Base-by-base conservation (phyloP, 257 asterid genomes). In the Lycium barbarum region DNA sequence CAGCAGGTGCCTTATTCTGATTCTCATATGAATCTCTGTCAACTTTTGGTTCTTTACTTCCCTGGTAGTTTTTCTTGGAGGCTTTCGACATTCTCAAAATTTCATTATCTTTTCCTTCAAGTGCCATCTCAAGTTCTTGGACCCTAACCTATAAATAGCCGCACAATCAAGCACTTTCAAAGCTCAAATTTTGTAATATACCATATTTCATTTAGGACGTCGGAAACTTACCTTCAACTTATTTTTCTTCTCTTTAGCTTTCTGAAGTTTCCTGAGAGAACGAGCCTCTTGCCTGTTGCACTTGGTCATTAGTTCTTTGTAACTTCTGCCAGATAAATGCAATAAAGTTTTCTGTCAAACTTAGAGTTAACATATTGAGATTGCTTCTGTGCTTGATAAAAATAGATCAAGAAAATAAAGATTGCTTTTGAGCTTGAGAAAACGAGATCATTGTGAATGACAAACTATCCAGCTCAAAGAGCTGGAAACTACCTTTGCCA, bases 211-310 rank as follows among this genome's bases (percentile, higher is more conserved):
- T 79, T 11, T 78, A 53, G 82, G 47, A 78, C 45, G 53, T 53
- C 49, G 9, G 26, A 53, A 68, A 86, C 90, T 85, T 87, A 91
- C 99, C 92, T 91, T 90, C 83, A 94, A 90, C 81, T 88, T 97
- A 81, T 85, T 88, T 80, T 93, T 94, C 93, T 92, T 95, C 81
- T 89, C 95, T 79, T 88, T 88, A 58, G 99, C 96, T 86, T 94
- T 94, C 87, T 95, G 92, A 43, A 95, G 95, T 89, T 94, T 93
- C 76, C 87, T 86, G 17, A 86, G 89, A 84, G 90, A 88, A 63
- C 94, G 93, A 49, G 97, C 94, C 88, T 97, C 98, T 84, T 98
- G 95, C 87, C 99, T 90, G 83, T 90, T 92, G 93, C 98, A 95
- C 90, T 94, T 97, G 62, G 93, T 87, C 97, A 97, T 89, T 84